Conservation (phyloP, 2,329 filamentous ascomycete genomes). For the Aureobasidium sp. region DNA sequence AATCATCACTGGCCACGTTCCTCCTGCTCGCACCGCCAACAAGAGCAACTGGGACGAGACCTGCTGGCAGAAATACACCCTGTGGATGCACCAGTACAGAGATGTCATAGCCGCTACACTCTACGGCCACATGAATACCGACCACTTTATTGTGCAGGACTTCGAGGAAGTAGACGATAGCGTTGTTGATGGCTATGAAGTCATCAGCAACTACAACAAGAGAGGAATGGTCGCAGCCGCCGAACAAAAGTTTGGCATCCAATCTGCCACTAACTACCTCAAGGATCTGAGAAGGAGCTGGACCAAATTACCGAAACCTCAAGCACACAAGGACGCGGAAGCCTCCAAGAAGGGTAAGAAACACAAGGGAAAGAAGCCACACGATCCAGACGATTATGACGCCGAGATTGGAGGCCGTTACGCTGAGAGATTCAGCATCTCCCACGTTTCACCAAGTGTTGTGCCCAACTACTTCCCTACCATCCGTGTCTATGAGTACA, state of each 20-base stretch:
- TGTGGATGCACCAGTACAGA: constrained; percentile 84
- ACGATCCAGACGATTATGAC: constrained; percentile 44
- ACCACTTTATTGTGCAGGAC: constrained; percentile 92
- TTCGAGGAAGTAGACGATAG: constrained; percentile 63
- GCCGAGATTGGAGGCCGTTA: constrained; percentile 69
- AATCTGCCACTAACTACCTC: constrained; percentile 67
- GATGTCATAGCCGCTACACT: constrained; percentile 74
- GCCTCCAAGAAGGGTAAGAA: constrained; percentile 29
- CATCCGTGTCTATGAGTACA: constrained; percentile 87
- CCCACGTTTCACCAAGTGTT: constrained; percentile 74
- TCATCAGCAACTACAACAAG: constrained; percentile 21
- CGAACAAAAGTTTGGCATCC: constrained; percentile 52
- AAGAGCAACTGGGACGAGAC: constrained; percentile 93
- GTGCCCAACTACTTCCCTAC: constrained; percentile 74
- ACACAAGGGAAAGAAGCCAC: constrained; percentile 45
- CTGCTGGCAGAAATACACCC: constrained; percentile 94
- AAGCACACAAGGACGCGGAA: constrained; percentile 22
- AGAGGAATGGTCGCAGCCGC: constrained; percentile 32
- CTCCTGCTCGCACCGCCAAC: constrained; percentile 73
- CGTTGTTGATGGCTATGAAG: constrained; percentile 31
- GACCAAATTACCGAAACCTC: constrained; percentile 55
- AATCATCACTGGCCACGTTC: constrained; percentile 89
- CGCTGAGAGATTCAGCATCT: constrained; percentile 76
- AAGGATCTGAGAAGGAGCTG: constrained; percentile 69
- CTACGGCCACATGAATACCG: constrained; percentile 97